Conservation (phyloP, 306 rosid genomes). For the Cucurbita ficifolia region DNA sequence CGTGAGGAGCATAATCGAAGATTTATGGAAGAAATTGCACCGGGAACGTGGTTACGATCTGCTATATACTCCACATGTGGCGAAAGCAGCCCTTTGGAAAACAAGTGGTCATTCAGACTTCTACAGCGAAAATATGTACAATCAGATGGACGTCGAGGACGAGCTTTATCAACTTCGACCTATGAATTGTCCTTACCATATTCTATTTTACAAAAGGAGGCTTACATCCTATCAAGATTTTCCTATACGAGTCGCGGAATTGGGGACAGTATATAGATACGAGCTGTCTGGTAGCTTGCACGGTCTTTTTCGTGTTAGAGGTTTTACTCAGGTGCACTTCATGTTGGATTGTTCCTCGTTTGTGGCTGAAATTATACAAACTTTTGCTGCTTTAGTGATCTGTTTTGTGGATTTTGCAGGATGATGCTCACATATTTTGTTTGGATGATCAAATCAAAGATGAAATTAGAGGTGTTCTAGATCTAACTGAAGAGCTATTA, state of each 20-base stretch:
- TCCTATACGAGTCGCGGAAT: conserved; percentile 79
- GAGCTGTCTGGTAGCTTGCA: conserved; percentile 94
- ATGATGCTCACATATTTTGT: conserved; percentile 96
- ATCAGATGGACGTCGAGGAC: conserved; percentile 80
- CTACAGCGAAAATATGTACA: conserved; percentile 86
- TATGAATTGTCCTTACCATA: conserved; percentile 98
- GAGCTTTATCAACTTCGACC: conserved; percentile 94
- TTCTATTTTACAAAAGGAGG: conserved; percentile 77
- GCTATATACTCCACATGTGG: conserved; percentile 90
- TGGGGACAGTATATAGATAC: conserved; percentile 94
- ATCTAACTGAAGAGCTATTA: conserved; percentile 72
- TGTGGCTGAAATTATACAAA: background rate
- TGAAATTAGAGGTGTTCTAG: conserved; percentile 88
- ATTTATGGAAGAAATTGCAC: conserved; percentile 77
- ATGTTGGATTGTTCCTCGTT: background rate
- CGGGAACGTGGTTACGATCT: conserved; percentile 68
- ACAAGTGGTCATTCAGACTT: conserved; percentile 95
- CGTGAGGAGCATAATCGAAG: conserved; percentile 80
- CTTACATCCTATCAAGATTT: conserved; percentile 82
- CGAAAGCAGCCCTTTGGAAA: conserved; percentile 95
- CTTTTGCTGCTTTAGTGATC: background rate
- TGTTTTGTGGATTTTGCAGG: conserved; percentile 42
- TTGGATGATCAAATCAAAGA: conserved; percentile 82
- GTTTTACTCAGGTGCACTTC: conserved; percentile 68
- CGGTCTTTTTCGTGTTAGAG: conserved; percentile 94